Evolutionary conservation across 75 land plant genomes (phyloP), one percentile per base, ranked within the genome.

Genomic region (Cupressus sempervirens): DNA sequence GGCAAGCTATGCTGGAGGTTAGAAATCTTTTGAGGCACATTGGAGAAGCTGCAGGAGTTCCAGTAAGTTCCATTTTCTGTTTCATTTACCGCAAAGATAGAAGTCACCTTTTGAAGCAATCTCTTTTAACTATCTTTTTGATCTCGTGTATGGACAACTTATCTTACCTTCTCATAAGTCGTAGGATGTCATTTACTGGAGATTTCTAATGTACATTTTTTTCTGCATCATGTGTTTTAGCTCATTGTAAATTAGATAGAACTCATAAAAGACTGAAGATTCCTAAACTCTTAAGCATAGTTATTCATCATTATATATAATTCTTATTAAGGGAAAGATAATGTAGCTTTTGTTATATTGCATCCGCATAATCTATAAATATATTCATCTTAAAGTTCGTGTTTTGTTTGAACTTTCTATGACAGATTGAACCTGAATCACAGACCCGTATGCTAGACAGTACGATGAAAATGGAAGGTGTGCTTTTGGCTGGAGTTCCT

Each of bases 1-100:
- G 97, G 87, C 84, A 93, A 76, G 93, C 96, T 56, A 93, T 98
- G 82, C 87, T 91, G 83, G 84, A 86, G 53, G 94, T 96, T 40
- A 91, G 99, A 85, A 83, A 62, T 82, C 81, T 90, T 48, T 87
- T 98, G 92, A 88, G 90, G 65, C 89, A 89, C 68, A 92, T 98
- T 92, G 99, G 99, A n/a, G 92, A 96, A 70, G 95, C 94, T 81
- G 99, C 99, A 30, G 93, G 94, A 50, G 94, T 96, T 41, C 99
- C 99, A 54, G 99, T 97, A 89, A 46, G 88, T 20, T n/a, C 72
- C 79, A 41, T 53, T 23, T n/a, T 29, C 84, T 35, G 84, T 83
- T 43, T 45, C 81, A 23, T 45, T 79, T n/a, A 79, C 81, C n/a
- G 50, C 48, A 79, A 79, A 41, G 48, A 79, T n/a, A 9, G n/a